Conservation (phyloP, 441 rosid genomes). For the Erodium chrysanthum region DNA sequence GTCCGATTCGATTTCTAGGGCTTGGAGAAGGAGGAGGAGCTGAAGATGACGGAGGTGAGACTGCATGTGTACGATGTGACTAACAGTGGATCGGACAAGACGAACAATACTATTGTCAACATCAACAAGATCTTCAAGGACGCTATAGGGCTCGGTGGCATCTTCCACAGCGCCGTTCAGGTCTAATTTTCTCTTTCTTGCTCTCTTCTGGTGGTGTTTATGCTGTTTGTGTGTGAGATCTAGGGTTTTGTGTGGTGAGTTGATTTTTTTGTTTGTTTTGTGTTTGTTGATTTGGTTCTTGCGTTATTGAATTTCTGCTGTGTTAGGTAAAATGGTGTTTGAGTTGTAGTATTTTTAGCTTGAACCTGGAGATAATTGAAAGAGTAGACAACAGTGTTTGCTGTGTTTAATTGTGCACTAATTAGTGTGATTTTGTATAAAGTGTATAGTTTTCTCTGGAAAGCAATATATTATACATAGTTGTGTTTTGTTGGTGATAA, state of each 20-base stretch:
- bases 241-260: conserved; percentile 6
- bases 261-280: not conserved
- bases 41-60: conserved; percentile 61
- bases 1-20: conserved; percentile 14
- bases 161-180: conserved; percentile 98
- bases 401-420: not conserved
- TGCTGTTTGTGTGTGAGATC: conserved; percentile 2
- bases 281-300: not conserved
- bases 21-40: conserved; percentile 7
- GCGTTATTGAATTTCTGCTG: not conserved
- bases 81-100: conserved; percentile 93
- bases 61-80: conserved; percentile 90
- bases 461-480: too few relatives aligned
- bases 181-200: conserved; percentile 20
- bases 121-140: conserved; percentile 95
- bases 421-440: not conserved
- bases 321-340: not conserved
- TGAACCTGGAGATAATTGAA: not conserved
- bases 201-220: not conserved
- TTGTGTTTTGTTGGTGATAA: not conserved
- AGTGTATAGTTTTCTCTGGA: too few relatives aligned
- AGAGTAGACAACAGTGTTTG: not conserved
- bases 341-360: not conserved
- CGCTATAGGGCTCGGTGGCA: conserved; percentile 85
- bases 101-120: conserved; percentile 77